Conservation (phyloP, 2,329 filamentous ascomycete species). For the Emergomyces pasteurianus region DNA sequence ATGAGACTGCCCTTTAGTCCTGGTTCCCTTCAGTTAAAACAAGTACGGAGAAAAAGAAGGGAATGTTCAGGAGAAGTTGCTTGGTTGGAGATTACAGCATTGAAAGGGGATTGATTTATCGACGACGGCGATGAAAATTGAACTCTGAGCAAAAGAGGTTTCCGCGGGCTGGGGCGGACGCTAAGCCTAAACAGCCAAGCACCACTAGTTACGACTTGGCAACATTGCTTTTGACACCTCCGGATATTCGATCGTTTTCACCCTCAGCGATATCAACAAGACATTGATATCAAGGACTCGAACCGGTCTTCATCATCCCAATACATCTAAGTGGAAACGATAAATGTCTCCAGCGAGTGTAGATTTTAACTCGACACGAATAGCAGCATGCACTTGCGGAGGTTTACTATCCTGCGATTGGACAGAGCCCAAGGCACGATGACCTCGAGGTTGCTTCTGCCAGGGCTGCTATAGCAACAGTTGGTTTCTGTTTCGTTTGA, state of each 20-base stretch:
- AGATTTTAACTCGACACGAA: no score
- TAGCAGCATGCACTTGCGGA: no score
- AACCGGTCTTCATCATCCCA: background rate
- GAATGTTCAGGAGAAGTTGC: background rate
- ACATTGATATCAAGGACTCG: background rate
- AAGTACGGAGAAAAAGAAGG: background rate
- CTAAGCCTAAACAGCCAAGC: background rate
- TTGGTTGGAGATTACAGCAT: background rate
- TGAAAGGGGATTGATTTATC: background rate
- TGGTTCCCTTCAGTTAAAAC: background rate
- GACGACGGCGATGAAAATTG: background rate
- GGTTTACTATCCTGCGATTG: no score
- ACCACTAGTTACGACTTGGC: no score
- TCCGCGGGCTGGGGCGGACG: background rate
- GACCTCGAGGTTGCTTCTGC: background rate
- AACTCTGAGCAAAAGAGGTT: background rate
- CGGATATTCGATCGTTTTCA: background rate
- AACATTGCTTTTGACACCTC: no score
- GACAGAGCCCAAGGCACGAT: background rate
- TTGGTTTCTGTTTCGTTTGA: background rate
- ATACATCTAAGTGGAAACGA: background rate
- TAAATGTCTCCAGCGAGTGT: background rate
- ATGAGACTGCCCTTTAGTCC: background rate
- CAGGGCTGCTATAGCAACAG: background rate
- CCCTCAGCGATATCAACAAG: background rate